A percentile compares a stretch with the other conserved stretches of the same genome.
Conservation (phyloP, 768 basidiomycete species). For the Melanogaster broomeanus region DNA sequence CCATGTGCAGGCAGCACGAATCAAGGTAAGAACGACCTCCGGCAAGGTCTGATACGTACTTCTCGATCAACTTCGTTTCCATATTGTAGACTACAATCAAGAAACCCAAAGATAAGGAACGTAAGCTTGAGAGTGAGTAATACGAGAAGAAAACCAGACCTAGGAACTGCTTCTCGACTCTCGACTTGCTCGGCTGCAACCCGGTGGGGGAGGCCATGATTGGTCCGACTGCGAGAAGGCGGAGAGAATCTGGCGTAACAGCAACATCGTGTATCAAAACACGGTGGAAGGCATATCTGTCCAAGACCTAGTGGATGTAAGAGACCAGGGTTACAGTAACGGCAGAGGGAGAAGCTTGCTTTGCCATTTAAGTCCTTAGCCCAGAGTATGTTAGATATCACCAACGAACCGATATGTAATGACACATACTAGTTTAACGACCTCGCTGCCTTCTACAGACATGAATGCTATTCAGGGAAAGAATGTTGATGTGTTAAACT, state of each 20-base stretch:
- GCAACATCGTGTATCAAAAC: constrained; percentile 73
- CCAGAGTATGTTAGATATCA: constrained; percentile 3
- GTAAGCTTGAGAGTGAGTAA: background rate
- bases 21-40: background rate
- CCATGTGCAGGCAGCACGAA: background rate
- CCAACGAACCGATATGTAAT: background rate
- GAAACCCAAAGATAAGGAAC: background rate
- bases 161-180: constrained; percentile 71
- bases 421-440: constrained; percentile 57
- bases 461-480: constrained; percentile 52
- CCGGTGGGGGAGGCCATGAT: constrained; percentile 63
- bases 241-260: constrained; percentile 63
- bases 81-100: constrained; percentile 60
- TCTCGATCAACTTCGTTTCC: constrained; percentile 64
- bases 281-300: constrained; percentile 56
- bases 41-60: constrained; percentile 42
- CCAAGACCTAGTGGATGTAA: constrained; percentile 44
- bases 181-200: constrained; percentile 67
- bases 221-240: constrained; percentile 69
- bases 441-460: constrained; percentile 65
- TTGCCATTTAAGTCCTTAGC: constrained; percentile 60
- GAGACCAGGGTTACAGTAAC: background rate
- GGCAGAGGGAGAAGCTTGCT: constrained; percentile 31
- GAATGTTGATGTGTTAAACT: background rate
- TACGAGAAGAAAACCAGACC: constrained; percentile 41